These are phyloP conservation scores for Phytopythium delawarense DNA, from an alignment of 352 stramenopile species.

Conservation along the genomic window DNA sequence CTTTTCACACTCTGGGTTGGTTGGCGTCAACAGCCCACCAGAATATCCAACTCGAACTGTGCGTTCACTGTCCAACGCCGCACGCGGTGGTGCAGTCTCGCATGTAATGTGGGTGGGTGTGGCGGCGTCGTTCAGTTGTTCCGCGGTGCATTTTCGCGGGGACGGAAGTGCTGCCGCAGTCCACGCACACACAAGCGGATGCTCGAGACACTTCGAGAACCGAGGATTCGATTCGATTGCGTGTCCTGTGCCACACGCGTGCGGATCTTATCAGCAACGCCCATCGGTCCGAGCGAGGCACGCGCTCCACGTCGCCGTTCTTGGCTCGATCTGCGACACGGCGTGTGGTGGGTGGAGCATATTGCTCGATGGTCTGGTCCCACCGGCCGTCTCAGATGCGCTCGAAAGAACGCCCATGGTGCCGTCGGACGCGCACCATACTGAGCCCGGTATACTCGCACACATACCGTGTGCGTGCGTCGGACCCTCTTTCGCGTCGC, in stretches of 20 bases:
- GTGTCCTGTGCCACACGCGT: neutral
- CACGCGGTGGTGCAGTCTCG: neutral
- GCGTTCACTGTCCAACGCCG: neutral
- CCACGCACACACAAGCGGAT: neutral
- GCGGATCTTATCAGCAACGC: neutral
- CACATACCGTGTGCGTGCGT: neutral
- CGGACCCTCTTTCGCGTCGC: constrained; percentile 1
- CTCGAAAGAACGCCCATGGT: neutral
- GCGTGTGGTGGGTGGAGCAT: neutral
- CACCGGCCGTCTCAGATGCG: neutral
- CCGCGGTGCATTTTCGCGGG: neutral
- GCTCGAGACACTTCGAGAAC: neutral
- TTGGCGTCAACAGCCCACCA: neutral
- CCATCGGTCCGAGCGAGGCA: no score
- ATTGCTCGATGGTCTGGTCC: neutral
- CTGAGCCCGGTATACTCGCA: neutral
- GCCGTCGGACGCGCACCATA: neutral
- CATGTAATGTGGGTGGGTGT: no score
- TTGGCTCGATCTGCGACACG: neutral
- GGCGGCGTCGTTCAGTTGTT: no score
- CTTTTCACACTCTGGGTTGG: neutral
- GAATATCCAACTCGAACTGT: constrained; percentile 1
- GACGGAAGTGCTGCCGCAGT: neutral
- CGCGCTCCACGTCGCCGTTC: no score
- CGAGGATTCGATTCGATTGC: neutral